Evolutionary conservation across 2,329 filamentous ascomycete species (phyloP), one percentile per base, ranked within the genome.

Genomic region (Ceratocystis colombiana): DNA sequence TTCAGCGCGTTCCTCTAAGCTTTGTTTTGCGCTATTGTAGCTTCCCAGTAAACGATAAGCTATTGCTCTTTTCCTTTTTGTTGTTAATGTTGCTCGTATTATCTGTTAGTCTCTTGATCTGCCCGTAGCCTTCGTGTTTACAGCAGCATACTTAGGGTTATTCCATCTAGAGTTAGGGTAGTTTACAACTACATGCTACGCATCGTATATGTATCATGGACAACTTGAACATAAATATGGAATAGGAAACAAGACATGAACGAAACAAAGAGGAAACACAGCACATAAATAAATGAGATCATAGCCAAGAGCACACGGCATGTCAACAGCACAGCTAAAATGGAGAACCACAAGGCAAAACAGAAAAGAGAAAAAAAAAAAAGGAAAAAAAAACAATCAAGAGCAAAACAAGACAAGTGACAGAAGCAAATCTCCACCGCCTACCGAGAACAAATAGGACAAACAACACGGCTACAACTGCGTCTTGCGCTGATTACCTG

Each of bases 381-480:
- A 22, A 5, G n/a, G 8, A 17, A 50, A 45, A 63, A 63, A 63
- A 25, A 20, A n/a, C 5, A 25, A 44, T 15, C n/a, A 64, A 37
- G 44, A 15, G 15, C 28, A 64, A 28, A 25, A 53, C 30, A 64
- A 37, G 44, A 15, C 25, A 50, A 64, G 15, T 28, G 15, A 28
- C 20, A 45, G 45, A 53, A 53, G 45, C 30, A 57, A 44, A 55
- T 37, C 55, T 59, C 55, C 55, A 59, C 55, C 55, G 28, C 55
- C 30, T n/a, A n/a, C 55, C 55, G 55, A 20, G 55, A 33, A 59
- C 28, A 33, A n/a, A 10, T 30, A 8, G 33, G 10, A 5, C 8
- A 33, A 30, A 37, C n/a, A 30, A 25, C 28, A 28, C 6, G 28
- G 7, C 55, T 59, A 17, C 28, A 59, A 20, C 55, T 8, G 46